These are phyloP conservation scores for Seiridium unicorne DNA, from an alignment of 2,329 filamentous ascomycete species.

Conservation along the genomic window DNA sequence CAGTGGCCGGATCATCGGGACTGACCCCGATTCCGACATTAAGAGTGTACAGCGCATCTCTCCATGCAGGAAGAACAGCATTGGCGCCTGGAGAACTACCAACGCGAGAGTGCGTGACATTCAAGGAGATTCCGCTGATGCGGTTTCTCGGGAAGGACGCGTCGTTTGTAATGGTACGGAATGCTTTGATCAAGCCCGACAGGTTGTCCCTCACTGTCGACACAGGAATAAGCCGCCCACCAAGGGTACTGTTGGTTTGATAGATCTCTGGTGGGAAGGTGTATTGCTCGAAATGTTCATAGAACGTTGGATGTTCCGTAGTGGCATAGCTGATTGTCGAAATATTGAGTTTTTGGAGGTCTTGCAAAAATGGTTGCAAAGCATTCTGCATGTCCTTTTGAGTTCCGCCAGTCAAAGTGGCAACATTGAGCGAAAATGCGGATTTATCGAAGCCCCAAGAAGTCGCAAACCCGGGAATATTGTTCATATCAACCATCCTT, in stretches of 20 bases:
- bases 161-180: not conserved
- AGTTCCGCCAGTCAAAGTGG: not conserved
- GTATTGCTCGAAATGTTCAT: too few species aligned
- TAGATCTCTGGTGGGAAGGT: not conserved
- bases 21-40: not conserved
- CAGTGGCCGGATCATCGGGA: not conserved
- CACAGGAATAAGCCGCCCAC: not conserved
- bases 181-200: not conserved
- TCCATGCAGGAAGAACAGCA: constrained; percentile 32
- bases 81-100: constrained; percentile 15
- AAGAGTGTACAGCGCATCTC: constrained; percentile 18
- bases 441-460: not conserved
- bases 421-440: not conserved
- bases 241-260: not conserved
- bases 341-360: too few species aligned
- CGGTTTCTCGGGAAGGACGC: too few species aligned
- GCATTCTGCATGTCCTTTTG: not conserved
- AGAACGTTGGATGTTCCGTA: too few species aligned
- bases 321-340: too few species aligned
- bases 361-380: too few species aligned
- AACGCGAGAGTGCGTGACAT: constrained; percentile 2
- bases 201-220: not conserved
- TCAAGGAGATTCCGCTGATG: not conserved
- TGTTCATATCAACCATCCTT: not conserved
- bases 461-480: constrained; percentile 5